Base-by-base conservation (phyloP, 495 filamentous ascomycete genomes). In the Entonaema liquescens region DNA sequence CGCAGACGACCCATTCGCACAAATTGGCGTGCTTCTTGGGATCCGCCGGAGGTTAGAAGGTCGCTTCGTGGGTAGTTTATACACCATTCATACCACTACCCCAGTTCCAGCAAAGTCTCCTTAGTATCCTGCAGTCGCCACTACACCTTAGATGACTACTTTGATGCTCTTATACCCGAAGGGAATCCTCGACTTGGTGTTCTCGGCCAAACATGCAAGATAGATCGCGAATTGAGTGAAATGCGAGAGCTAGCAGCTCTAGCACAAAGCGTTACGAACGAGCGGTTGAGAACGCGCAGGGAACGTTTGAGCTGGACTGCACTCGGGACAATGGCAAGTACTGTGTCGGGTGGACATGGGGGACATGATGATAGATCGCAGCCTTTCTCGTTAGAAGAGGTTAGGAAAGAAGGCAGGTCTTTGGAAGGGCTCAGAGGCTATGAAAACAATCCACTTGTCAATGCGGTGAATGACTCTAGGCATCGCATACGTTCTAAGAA, bases 221-320 rank as follows among this genome's bases (percentile, higher is more conserved):
- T 82, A 17, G 79, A 82, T 55, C 69, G 72, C 23, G 75, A 80
- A 55, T 68, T 75, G 49, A 78, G 77, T 44, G 80, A 82, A 68
- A 79, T 80, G 73, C 74, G 78, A 54, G 80, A 82, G 69, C 73
- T 80, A 17, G 75, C 77, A 1, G 78, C 79, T 60, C 77, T 81
- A 54, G 57, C 67, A 8, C 74, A 73, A 42, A 70, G 77, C 52
- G 65, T 76, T 0, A 64, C 71, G 0, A 67, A 67, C 23, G 67
- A 72, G 54, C 53, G 54, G 23, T 69, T 66, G 8, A 75, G 36
- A 33, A 75, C 66, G 11, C 62, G 57, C 19, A 70, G 61, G 55
- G 55, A 54, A 52, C 70, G 79, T 12, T 65, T 78, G 8, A 80
- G 78, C 65, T 81, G 79, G 79, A 81, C 77, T 2, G 77, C 74